A percentile compares a stretch with the other conserved stretches of the same genome.
Evolutionary conservation across 2,329 filamentous ascomycete genomes (phyloP).

Genomic region (Colletotrichum nymphaeae): DNA sequence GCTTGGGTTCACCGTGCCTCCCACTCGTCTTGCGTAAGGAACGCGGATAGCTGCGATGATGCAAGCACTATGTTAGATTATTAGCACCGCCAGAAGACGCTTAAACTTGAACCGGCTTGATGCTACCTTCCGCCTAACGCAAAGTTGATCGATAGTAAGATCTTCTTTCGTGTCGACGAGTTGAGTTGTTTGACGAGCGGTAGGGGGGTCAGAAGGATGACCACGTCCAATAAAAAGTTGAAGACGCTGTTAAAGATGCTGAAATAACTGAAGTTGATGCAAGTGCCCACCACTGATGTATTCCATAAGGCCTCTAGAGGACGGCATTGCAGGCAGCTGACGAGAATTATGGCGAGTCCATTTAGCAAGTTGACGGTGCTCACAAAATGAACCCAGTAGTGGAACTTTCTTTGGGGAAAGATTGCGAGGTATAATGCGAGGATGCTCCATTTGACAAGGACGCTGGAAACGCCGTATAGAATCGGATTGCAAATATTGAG

Average conservation of each 20-base stretch:
- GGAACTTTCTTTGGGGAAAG: slow-evolving; percentile 18
- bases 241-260: slow-evolving; percentile 24
- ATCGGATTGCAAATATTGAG: slow-evolving; percentile 27
- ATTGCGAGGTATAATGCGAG: slow-evolving; percentile 21
- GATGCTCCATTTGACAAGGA: slow-evolving; percentile 25
- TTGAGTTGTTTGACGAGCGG: slow-evolving; percentile 12
- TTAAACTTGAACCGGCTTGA: too few relatives aligned
- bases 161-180: slow-evolving; percentile 8
- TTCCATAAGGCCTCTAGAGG: slow-evolving; percentile 16
- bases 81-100: not conserved
- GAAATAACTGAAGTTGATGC: slow-evolving; percentile 26
- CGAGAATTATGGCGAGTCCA: slow-evolving; percentile 14
- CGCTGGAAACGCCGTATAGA: slow-evolving; percentile 15
- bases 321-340: slow-evolving; percentile 22
- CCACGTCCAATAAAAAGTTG: slow-evolving; percentile 20
- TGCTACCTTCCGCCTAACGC: slow-evolving; percentile 14
- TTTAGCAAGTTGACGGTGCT: slow-evolving; percentile 17
- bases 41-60: slow-evolving; percentile 15
- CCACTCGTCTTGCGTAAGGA: slow-evolving; percentile 16
- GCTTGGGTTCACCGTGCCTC: slow-evolving; percentile 19
- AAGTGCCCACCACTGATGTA: not conserved
- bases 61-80: not conserved
- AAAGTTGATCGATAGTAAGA: slow-evolving; percentile 19
- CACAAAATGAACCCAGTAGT: slow-evolving; percentile 18
- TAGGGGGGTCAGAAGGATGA: slow-evolving; percentile 11